Conservation (phyloP, 345 rosid species). For the Hibiscus tridactylites region DNA sequence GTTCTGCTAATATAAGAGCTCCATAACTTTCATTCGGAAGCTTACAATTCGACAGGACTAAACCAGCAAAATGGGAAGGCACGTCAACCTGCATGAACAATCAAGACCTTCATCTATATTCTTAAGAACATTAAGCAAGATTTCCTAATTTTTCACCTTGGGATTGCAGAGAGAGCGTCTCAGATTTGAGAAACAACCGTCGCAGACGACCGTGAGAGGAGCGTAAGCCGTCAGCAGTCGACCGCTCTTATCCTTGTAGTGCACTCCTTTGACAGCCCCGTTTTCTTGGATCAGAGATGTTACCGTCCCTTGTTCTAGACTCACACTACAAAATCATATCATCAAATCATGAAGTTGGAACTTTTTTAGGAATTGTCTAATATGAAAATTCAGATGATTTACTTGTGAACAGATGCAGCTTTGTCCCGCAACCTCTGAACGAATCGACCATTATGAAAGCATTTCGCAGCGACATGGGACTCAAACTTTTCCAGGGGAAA, state of each 20-base stretch:
- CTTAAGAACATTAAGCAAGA: not conserved
- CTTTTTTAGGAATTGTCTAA: too few species aligned
- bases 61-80: conserved; percentile 51
- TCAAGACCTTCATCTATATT: not conserved
- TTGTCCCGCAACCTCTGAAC: conserved; percentile 24
- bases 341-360: not conserved
- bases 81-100: conserved; percentile 39
- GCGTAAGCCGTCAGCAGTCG: conserved; percentile 30
- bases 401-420: conserved; percentile 28
- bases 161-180: conserved; percentile 44
- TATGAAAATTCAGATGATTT: too few species aligned
- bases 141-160: conserved; percentile 17
- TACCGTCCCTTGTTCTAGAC: conserved; percentile 54
- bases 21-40: conserved; percentile 52
- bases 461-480: conserved; percentile 21
- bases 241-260: conserved; percentile 31
- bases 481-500: conserved; percentile 21
- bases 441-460: conserved; percentile 29
- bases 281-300: conserved; percentile 37
- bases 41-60: conserved; percentile 48
- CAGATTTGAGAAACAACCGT: conserved; percentile 41
- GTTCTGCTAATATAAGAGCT: conserved; percentile 43
- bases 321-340: conserved; percentile 28
- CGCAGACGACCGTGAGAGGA: conserved; percentile 48
- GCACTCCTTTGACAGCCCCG: conserved; percentile 41